phyloP scores from a whole-genome alignment of 2,329 filamentous ascomycete genomes.

The Immersiporthe knoxdaviesiana region DNA sequence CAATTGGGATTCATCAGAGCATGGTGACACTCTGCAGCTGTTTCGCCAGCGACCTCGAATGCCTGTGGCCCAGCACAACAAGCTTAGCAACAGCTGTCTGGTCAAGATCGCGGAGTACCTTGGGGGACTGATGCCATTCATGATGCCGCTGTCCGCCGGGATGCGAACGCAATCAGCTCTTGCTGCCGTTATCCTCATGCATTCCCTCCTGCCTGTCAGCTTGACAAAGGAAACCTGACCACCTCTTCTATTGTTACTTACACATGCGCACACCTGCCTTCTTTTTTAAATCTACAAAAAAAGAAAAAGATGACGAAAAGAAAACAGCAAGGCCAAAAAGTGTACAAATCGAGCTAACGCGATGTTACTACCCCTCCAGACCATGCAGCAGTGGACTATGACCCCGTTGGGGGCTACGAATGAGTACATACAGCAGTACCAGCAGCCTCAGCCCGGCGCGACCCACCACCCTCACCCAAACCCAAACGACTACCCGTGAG shows the following conservation, averaged over 20 bases:
- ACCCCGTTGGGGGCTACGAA: constrained; percentile 50
- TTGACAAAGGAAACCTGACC: neutral
- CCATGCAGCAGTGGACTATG: constrained; percentile 66
- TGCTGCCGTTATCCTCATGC: neutral
- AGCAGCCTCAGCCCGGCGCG: constrained; percentile 49
- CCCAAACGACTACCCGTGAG: constrained; percentile 61
- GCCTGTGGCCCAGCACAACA: neutral
- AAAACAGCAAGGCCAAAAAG: neutral
- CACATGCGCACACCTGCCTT: neutral
- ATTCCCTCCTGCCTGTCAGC: neutral
- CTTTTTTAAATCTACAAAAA: neutral
- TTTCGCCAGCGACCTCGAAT: constrained; percentile 29
- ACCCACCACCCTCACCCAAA: constrained; percentile 48
- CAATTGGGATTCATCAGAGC: neutral
- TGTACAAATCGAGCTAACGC: constrained; percentile 23
- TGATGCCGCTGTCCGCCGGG: neutral
- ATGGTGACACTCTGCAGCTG: neutral
- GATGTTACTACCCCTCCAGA: constrained; percentile 42
- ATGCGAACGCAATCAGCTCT: neutral
- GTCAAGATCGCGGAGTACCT: neutral
- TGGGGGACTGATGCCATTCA: neutral
- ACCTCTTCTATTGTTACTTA: neutral
- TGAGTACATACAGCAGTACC: constrained; percentile 52
- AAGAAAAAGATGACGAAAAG: neutral
- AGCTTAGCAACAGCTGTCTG: neutral